phyloP scores from a whole-genome alignment of 108 stramenopile genomes.

The Nannochloropsis granulata region DNA sequence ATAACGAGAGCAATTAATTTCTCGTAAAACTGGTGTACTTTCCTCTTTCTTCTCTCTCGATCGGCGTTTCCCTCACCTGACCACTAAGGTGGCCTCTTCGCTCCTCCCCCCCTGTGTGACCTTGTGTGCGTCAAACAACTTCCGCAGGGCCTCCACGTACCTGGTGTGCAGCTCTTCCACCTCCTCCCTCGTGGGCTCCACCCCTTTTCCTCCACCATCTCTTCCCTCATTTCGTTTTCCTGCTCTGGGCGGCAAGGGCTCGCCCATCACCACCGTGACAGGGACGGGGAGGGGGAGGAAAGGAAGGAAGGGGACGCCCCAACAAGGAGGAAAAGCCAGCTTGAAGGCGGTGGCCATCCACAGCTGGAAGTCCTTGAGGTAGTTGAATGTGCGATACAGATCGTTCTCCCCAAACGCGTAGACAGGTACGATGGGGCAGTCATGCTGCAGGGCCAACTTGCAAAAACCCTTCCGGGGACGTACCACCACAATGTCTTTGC shows the following conservation, averaged over 20 bases:
- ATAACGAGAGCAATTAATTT: too few relatives aligned
- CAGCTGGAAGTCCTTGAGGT: neutral
- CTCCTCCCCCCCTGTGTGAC: neutral
- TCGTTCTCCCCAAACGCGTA: neutral
- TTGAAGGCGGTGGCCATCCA: neutral
- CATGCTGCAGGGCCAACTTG: neutral
- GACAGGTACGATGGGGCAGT: neutral
- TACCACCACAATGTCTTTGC: neutral
- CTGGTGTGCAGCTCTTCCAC: neutral
- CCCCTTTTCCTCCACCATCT: neutral
- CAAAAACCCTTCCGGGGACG: neutral
- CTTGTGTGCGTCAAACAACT: neutral
- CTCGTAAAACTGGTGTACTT: neutral
- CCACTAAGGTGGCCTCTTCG: neutral
- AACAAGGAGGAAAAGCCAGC: neutral
- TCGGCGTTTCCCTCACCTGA: neutral
- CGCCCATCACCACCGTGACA: neutral
- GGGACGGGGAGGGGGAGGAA: neutral
- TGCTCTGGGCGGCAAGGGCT: neutral
- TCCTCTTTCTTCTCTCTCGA: neutral
- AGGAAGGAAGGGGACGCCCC: neutral
- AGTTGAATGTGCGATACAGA: neutral
- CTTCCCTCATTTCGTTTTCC: neutral
- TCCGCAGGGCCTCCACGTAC: neutral
- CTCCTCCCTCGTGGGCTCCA: neutral